Conservation (phyloP, 2,329 filamentous ascomycete genomes). For the Cercospora sp. region DNA sequence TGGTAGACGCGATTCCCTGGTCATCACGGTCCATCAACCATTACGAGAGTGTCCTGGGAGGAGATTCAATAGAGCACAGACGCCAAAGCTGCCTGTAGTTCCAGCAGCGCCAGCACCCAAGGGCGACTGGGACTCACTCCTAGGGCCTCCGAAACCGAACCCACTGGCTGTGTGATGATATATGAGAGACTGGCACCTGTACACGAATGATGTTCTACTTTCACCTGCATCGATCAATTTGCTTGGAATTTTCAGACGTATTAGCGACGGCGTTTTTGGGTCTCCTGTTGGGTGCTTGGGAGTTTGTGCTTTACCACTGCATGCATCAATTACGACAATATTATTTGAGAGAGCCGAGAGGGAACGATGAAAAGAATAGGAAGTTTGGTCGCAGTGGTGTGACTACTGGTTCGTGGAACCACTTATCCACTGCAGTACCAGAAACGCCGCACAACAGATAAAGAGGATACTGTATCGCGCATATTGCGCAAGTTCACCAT, state of each 20-base stretch:
- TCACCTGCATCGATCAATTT: conserved; percentile 1
- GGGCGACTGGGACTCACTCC: conserved; percentile 21
- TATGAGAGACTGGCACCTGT: neutral
- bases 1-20: conserved; percentile 1
- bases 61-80: conserved; percentile 21
- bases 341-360: neutral
- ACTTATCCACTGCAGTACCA: neutral
- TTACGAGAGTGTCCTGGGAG: conserved; percentile 21
- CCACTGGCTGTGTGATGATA: conserved; percentile 14
- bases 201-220: conserved; percentile 7
- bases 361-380: neutral
- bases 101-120: conserved; percentile 16
- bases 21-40: conserved; percentile 20
- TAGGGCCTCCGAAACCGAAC: conserved; percentile 17
- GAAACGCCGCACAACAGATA: neutral
- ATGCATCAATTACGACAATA: neutral
- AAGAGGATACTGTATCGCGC: neutral
- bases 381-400: neutral
- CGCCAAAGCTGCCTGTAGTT: conserved; percentile 12
- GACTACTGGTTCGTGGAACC: neutral
- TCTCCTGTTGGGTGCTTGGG: neutral
- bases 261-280: conserved; percentile 12
- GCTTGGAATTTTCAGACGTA: neutral
- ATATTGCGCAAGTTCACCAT: neutral
- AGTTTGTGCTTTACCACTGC: neutral